Conservation (phyloP, 352 stramenopile genomes). For the Phytophthora idaei region DNA sequence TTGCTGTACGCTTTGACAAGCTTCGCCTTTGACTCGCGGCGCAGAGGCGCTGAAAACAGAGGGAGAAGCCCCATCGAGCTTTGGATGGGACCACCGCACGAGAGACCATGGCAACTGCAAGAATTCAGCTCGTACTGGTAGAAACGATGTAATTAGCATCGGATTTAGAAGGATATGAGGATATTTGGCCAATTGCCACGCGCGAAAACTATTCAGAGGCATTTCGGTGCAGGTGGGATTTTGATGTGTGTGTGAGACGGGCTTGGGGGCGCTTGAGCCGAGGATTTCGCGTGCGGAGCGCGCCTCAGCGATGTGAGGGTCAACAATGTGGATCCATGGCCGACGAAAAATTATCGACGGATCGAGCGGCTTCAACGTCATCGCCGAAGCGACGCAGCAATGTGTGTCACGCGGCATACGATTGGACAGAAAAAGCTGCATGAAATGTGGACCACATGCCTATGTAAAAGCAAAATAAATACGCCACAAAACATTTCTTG, state of each 20-base stretch:
- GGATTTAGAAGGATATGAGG: neutral
- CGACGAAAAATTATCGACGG: neutral
- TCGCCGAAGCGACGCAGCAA: neutral
- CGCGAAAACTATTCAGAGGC: slow-evolving; percentile 23
- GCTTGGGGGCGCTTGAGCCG: too few relatives aligned
- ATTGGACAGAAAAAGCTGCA: neutral
- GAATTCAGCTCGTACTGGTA: slow-evolving; percentile 1
- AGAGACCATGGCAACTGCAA: slow-evolving; percentile 14
- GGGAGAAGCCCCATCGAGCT: slow-evolving; percentile 7
- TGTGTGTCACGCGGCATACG: slow-evolving; percentile 1
- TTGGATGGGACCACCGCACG: slow-evolving; percentile 22
- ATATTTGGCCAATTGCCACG: slow-evolving; percentile 11
- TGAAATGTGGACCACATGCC: neutral
- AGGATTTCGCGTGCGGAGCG: neutral
- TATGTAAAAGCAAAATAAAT: too few relatives aligned
- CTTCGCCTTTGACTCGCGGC: slow-evolving; percentile 1
- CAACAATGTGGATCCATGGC: neutral
- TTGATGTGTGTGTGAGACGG: slow-evolving; percentile 24
- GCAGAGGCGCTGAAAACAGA: slow-evolving; percentile 17
- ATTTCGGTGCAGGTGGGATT: slow-evolving; percentile 16
- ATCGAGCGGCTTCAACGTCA: slow-evolving; percentile 20
- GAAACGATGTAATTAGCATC: slow-evolving; percentile 1
- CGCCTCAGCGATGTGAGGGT: slow-evolving; percentile 8
- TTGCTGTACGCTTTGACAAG: slow-evolving; percentile 12
- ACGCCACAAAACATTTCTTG: neutral